phyloP scores from a whole-genome alignment of 352 stramenopile species.

The Poterioochromonas sp. region DNA sequence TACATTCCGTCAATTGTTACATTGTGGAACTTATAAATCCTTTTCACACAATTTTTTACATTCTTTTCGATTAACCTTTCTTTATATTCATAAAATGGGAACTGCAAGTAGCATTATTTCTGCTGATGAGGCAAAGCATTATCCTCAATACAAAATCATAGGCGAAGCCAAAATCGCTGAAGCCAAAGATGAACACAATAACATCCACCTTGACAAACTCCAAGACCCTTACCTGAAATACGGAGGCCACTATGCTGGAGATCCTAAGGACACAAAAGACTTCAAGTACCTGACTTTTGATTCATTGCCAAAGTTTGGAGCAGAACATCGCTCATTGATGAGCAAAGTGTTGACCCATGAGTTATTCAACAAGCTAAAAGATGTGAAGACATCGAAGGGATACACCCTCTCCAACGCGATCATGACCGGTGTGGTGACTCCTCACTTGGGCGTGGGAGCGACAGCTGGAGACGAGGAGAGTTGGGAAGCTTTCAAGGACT shows the following conservation, averaged over 20 bases:
- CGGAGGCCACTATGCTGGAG: conserved; percentile 27
- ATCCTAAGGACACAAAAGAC: conserved; percentile 27
- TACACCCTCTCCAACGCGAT: conserved; percentile 73
- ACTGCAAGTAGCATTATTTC: not conserved
- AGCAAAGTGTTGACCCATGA: conserved; percentile 65
- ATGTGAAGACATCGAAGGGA: conserved; percentile 55
- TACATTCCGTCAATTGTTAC: too few species aligned
- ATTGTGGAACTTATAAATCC: too few species aligned
- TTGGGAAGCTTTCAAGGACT: conserved; percentile 64
- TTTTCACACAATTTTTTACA: too few species aligned
- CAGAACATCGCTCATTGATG: conserved; percentile 71
- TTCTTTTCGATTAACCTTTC: too few species aligned
- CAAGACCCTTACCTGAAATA: conserved; percentile 24
- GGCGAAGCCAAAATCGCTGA: conserved; percentile 27
- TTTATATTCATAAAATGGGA: too few species aligned
- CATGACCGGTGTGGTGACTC: conserved; percentile 42
- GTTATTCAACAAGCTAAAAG: conserved; percentile 68
- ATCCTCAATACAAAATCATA: conserved; percentile 26
- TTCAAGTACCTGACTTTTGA: conserved; percentile 49
- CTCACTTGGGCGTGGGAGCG: conserved; percentile 64
- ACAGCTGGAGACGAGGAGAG: conserved; percentile 72
- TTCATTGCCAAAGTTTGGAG: conserved; percentile 64
- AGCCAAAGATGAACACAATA: conserved; percentile 3
- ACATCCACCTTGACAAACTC: not conserved
- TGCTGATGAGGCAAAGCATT: not conserved